Base-by-base conservation (phyloP, 169 alveolate genomes). In the Plasmodium malariae region DNA sequence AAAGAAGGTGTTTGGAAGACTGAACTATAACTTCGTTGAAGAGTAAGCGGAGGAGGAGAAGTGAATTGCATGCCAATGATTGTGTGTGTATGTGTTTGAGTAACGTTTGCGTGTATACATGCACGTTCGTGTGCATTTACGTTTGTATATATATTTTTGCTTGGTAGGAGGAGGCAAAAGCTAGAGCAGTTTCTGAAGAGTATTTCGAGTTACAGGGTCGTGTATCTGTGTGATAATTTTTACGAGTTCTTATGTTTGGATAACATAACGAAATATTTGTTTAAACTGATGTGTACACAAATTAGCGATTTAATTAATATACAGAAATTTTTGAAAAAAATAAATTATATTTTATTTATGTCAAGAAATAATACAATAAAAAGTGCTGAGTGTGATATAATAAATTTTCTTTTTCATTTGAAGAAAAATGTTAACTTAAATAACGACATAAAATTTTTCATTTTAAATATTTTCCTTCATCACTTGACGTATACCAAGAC, bases 361-460 rank as follows among this genome's bases (percentile, higher is more conserved):
- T 76, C 89, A 30, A 43, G 89, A 51, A 76, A 54, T 55, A 76
- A 76, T 51, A 76, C 89, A 30, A 11, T 76, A 7, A 76, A 65
- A 21, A 76, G 89, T 32, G 89, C 89, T 0, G 89, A 76, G 26
- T 76, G 89, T 30, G 89, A 76, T 26, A 62, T 76, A 1, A 63
- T 76, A 11, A 76, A 76, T 19, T 76, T 62, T 36, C 17, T 76
- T 1, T 76, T 62, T 45, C 37, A 76, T 63, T 26, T 76, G 17
- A 76, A 60, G 26, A 65, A 45, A 21, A 76, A 76, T 30, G 11
- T 76, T 9, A 63, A 76, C 28, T 54, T 76, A 54, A 76, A 76
- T 24, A 76, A 48, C 36, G 89, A 76, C 14, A 65, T 76, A 3
- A 60, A 76, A 32, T 76, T 76, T 76, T 76, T 76, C 30, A 76